phyloP scores from a whole-genome alignment of 73 alveolate species.

The Paramecium primaurelia region DNA sequence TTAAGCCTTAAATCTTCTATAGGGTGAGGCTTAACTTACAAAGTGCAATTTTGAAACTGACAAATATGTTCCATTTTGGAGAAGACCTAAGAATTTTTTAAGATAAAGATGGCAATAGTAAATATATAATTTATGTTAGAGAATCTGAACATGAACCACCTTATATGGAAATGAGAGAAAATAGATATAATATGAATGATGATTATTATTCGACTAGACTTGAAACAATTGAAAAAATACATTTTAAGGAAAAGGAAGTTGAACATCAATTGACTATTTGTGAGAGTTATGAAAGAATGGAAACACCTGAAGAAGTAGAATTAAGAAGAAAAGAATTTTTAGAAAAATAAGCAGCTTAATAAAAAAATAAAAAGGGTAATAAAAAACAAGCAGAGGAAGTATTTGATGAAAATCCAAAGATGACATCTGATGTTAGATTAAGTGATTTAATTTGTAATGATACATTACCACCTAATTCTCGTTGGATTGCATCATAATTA shows the following conservation, averaged over 20 bases:
- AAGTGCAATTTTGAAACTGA: slow-evolving; percentile 68
- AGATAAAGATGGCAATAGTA: slow-evolving; percentile 51
- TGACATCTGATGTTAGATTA: slow-evolving; percentile 68
- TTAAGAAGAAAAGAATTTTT: slow-evolving; percentile 77
- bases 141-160: slow-evolving; percentile 56
- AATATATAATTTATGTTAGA: not conserved
- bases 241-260: slow-evolving; percentile 55
- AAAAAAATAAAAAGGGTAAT: slow-evolving; percentile 67
- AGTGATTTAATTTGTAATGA: slow-evolving; percentile 77
- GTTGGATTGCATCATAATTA: slow-evolving; percentile 96
- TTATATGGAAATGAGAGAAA: slow-evolving; percentile 35
- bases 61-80: slow-evolving; percentile 57
- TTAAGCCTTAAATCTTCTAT: slow-evolving; percentile 62
- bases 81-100: slow-evolving; percentile 68
- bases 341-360: slow-evolving; percentile 72
- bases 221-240: slow-evolving; percentile 50
- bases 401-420: slow-evolving; percentile 62
- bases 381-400: slow-evolving; percentile 56
- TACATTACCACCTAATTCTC: slow-evolving; percentile 79
- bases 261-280: slow-evolving; percentile 55
- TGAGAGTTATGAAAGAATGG: slow-evolving; percentile 76
- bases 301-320: slow-evolving; percentile 82
- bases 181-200: slow-evolving; percentile 2
- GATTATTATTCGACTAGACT: slow-evolving; percentile 55
- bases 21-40: slow-evolving; percentile 62